Base-by-base conservation (phyloP, 1,284 basidiomycete genomes). In the Leccinum pachyderme region DNA sequence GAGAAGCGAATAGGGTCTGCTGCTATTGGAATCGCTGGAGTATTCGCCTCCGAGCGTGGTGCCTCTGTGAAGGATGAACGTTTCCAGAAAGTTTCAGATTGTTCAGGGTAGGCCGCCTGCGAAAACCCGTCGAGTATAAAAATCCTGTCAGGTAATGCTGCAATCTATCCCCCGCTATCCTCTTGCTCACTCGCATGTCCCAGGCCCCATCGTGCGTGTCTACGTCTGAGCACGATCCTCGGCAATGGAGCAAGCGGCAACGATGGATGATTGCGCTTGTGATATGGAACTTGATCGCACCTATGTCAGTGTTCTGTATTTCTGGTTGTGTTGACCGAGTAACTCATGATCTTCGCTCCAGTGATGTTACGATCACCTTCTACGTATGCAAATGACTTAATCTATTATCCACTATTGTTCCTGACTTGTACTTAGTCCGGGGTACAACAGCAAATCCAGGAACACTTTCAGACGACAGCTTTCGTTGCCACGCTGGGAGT, bases 271-370 rank as follows among this genome's bases (percentile, higher is more conserved):
- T 69, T 37, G 58, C 63, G 18, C 54, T 64, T 33, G 57, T 66
- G 1, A 60, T 66, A 53, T 63, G 59, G 59, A 67, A 67, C 51
- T 33, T 68, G 43, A 61, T 67, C 24, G 64, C 65, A 35, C 66
- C 58, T 2, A 47, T 66, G 65, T 66, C n/a, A 12, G 64, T 59
- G 13, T 39, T 35, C 32, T 51, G 6, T 52, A 49, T 52, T 27
- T 4, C 54, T 22, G 12, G 8, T 50, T 24, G 24, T 57, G 7
- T 49, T 31, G 44, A 43, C n/a, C 9, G 4, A 18, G 24, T 2
- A 22, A 22, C 50, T 66, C 35, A 66, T 18, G 6, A 35, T 51
- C 12, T 49, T 8, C 24, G 43, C 27, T 49, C 28, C 22, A 66
- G 67, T 57, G 67, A 69, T 52, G 13, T 67, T 22, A 18, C 59